Conservation (phyloP, 2,329 filamentous ascomycete species). For the Botrytis deweyae region DNA sequence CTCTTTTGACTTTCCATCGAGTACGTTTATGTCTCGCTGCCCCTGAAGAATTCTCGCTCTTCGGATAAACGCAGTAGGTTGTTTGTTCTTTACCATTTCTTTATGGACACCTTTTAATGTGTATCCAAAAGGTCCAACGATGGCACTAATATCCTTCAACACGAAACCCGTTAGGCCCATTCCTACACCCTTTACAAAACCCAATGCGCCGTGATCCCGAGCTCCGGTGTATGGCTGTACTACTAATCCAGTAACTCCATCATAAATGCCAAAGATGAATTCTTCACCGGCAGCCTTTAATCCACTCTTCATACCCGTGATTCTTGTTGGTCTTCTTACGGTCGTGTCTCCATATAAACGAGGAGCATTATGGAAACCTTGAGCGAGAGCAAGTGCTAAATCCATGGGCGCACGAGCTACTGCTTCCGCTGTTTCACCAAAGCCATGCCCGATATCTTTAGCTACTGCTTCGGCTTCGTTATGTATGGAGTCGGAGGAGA, state of each 20-base stretch:
- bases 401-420: constrained; percentile 54
- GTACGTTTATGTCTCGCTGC: constrained; percentile 45
- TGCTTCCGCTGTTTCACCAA: constrained; percentile 35
- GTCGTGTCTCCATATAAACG: constrained; percentile 69
- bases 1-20: constrained; percentile 41
- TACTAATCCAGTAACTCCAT: constrained; percentile 63
- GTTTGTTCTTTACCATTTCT: constrained; percentile 52
- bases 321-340: constrained; percentile 62
- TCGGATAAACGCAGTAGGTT: constrained; percentile 54
- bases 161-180: constrained; percentile 21
- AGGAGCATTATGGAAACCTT: constrained; percentile 70
- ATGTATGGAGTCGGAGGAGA: constrained; percentile 31
- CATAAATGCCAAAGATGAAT: constrained; percentile 62
- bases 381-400: constrained; percentile 54
- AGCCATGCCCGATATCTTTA: constrained; percentile 33
- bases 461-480: constrained; percentile 33
- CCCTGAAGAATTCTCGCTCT: constrained; percentile 60
- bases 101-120: constrained; percentile 64
- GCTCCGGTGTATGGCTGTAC: constrained; percentile 59
- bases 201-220: constrained; percentile 4
- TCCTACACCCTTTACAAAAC: constrained; percentile 18
- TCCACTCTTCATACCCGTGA: constrained; percentile 59
- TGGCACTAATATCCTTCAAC: constrained; percentile 54
- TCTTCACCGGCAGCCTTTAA: constrained; percentile 56
- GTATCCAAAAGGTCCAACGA: constrained; percentile 61